Evolutionary conservation across 306 rosid genomes (phyloP), one percentile per base, ranked within the genome.

Genomic region (Mucuna pruriens): DNA sequence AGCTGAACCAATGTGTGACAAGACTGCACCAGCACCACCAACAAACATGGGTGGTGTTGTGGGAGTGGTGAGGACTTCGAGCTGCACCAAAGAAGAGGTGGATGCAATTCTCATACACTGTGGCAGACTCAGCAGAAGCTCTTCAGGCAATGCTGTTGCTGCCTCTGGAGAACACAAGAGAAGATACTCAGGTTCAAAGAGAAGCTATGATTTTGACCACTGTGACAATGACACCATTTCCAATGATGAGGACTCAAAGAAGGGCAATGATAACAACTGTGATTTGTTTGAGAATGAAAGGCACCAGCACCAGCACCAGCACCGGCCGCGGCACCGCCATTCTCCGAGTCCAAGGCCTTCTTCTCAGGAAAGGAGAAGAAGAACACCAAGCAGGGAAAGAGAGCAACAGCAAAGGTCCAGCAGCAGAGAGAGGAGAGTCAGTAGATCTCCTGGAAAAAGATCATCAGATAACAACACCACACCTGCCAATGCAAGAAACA

Each of bases 41-140:
- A 62, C 87, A 26, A 57, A 52, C 60, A 38, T 80, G 54, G 87
- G 79, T 71, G 89, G 2, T 29, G n/a, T 75, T 52, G 90, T 74
- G 40, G 89, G 84, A 42, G 91, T 90, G 79, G 91, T 90, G 79
- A 89, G 94, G 85, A 90, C 98, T 62, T 89, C 94, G 16, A 95
- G 92, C 86, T 91, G 97, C 82, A 93, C 97, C 3, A 93, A 91
- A 64, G 98, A 95, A 62, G 98, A 96, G 66, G 94, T 93, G 58
- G 99, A 96, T 78, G 99, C 98, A 62, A 96, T 96, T 85, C 93
- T 96, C n/a, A 86, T 96, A 26, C 99, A 93, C 61, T 93, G 99
- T 82, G 99, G 99, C 3, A 86, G 97, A 72, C 95, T 95, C 70
- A 95, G 98, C 85, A 90, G 98, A 58, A 95, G 97, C 81, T 92